phyloP scores from a whole-genome alignment of 345 rosid genomes.

The Arabidopsis suecica region DNA sequence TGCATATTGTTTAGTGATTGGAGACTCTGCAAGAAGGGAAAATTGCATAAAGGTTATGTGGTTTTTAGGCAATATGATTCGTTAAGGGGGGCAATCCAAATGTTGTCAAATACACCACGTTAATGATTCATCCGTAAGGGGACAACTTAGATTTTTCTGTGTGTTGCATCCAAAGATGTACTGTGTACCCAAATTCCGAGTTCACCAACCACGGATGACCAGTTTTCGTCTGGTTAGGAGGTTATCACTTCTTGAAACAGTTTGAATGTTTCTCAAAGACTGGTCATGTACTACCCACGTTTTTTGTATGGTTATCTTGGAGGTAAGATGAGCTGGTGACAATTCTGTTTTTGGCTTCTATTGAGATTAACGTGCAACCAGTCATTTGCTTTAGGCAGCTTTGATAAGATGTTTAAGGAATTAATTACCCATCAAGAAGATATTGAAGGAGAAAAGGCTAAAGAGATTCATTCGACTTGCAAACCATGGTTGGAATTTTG shows the following conservation, averaged over 20 bases:
- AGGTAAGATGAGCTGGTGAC: slow-evolving; percentile 18
- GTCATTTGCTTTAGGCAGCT: neutral
- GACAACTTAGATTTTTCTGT: slow-evolving; percentile 3
- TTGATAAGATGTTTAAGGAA: slow-evolving; percentile 31
- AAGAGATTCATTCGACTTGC: slow-evolving; percentile 27
- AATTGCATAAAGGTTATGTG: neutral
- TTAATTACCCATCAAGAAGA: slow-evolving; percentile 25
- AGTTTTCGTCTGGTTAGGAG: neutral
- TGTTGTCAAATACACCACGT: neutral
- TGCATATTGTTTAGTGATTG: slow-evolving; percentile 10
- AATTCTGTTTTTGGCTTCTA: slow-evolving; percentile 7
- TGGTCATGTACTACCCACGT: slow-evolving; percentile 1
- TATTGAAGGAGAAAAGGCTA: neutral
- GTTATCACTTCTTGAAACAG: slow-evolving; percentile 9
- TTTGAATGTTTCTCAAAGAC: neutral
- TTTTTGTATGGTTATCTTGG: slow-evolving; percentile 16
- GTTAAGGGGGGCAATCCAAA: neutral
- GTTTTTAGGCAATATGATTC: neutral
- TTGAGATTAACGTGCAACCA: neutral
- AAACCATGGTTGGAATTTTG: slow-evolving; percentile 8
- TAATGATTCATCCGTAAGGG: slow-evolving; percentile 4
- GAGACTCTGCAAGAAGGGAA: neutral
- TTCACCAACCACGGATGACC: neutral
- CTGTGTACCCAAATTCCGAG: neutral
- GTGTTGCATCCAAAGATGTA: slow-evolving; percentile 9